phyloP scores from a whole-genome alignment of 169 alveolate species.

The Nephromyces sp. region DNA sequence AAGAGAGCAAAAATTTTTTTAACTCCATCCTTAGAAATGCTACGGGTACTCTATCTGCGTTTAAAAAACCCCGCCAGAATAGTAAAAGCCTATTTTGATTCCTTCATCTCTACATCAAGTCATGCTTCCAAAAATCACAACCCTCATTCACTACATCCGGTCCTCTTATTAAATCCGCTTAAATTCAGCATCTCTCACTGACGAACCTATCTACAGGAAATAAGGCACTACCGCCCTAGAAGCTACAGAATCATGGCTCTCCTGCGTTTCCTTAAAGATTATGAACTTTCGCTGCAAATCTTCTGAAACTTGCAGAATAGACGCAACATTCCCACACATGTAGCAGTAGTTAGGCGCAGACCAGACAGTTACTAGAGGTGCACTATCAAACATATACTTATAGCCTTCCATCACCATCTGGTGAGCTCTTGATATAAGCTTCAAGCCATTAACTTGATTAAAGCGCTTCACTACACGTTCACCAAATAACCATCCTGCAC shows the following conservation, averaged over 20 bases:
- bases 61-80: no score
- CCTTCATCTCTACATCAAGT: no score
- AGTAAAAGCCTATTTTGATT: no score
- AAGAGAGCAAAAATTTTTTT: no score
- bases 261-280: conserved; percentile 1
- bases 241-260: not conserved
- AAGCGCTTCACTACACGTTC: conserved; percentile 72
- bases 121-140: no score
- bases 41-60: no score
- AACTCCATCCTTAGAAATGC: no score
- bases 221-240: conserved; percentile 6
- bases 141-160: no score
- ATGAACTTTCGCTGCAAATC: not conserved
- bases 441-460: conserved; percentile 79
- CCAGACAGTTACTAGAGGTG: conserved; percentile 68
- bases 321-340: conserved; percentile 77
- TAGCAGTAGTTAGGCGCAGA: conserved; percentile 90
- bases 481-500: conserved; percentile 95
- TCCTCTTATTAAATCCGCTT: no score
- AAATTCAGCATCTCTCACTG: no score
- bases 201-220: not conserved
- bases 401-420: conserved; percentile 59
- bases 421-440: conserved; percentile 87
- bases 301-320: conserved; percentile 3
- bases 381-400: not conserved